These are phyloP conservation scores for Lophiotrema nucula DNA, from an alignment of 495 filamentous ascomycete species.

Conservation along the genomic window DNA sequence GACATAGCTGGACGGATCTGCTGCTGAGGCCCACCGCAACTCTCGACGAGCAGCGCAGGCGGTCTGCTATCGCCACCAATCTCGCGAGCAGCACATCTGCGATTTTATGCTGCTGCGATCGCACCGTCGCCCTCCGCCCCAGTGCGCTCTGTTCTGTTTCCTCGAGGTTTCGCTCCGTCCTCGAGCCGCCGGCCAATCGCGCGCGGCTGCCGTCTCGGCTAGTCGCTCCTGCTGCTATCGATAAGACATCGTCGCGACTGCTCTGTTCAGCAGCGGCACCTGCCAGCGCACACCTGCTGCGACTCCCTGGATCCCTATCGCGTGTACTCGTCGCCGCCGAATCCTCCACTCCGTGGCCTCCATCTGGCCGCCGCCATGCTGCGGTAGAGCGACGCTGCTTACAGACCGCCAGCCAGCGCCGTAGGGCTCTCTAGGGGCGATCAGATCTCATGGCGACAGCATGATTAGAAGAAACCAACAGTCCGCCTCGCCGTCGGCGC, in stretches of 20 bases:
- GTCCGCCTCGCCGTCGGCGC: constrained; percentile 36
- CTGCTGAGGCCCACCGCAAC: no score
- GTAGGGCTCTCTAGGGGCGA: background rate
- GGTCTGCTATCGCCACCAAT: constrained; percentile 11
- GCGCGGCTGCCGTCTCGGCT: background rate
- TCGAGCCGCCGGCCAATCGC: constrained; percentile 26
- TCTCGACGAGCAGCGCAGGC: background rate
- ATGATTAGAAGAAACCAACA: constrained; percentile 31
- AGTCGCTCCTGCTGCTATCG: background rate
- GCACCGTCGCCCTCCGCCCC: background rate
- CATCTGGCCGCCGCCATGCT: constrained; percentile 25
- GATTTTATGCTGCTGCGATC: constrained; percentile 5
- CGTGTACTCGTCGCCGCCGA: background rate
- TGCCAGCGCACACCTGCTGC: background rate
- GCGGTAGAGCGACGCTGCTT: constrained; percentile 14
- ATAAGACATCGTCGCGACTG: background rate
- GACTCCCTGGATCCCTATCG: background rate
- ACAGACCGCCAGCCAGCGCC: constrained; percentile 5
- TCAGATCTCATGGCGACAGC: constrained; percentile 30
- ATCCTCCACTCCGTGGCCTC: constrained; percentile 5
- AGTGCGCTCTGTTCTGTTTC: constrained; percentile 1
- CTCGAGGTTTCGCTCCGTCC: constrained; percentile 4
- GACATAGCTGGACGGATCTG: constrained; percentile 10
- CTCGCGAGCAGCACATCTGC: background rate
- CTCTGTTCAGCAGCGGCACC: background rate